A percentile compares a stretch with the other conserved stretches of the same genome.
These are phyloP conservation scores for Diaporthe amygdali DNA, from an alignment of 2,329 filamentous ascomycete genomes.

Conservation along the genomic window DNA sequence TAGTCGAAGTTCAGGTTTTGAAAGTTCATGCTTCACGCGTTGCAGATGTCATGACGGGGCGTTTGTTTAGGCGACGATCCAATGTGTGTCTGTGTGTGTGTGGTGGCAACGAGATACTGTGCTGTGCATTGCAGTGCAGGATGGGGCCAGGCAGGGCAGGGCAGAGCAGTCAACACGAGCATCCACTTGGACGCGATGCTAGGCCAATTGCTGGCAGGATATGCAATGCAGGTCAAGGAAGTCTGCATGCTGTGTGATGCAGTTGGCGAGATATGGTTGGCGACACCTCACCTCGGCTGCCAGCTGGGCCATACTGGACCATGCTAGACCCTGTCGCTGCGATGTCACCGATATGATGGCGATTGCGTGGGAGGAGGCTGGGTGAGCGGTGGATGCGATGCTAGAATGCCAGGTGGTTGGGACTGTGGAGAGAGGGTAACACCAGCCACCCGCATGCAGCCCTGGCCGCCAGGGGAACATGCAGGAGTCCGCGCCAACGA, in stretches of 20 bases:
- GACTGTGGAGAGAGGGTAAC: slow-evolving; percentile 10
- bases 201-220: slow-evolving; percentile 22
- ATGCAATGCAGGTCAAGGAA: slow-evolving; percentile 20
- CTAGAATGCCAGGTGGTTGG: slow-evolving; percentile 23
- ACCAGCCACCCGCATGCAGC: slow-evolving; percentile 25
- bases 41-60: slow-evolving; percentile 19
- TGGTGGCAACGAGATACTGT: neutral
- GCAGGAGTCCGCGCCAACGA: neutral
- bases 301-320: neutral
- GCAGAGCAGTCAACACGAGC: slow-evolving; percentile 6
- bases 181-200: slow-evolving; percentile 15
- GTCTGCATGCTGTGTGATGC: slow-evolving; percentile 19
- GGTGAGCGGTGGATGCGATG: slow-evolving; percentile 12
- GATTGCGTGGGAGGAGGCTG: slow-evolving; percentile 21
- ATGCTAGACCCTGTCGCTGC: slow-evolving; percentile 2
- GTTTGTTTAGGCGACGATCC: slow-evolving; percentile 9
- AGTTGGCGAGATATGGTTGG: slow-evolving; percentile 20
- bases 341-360: slow-evolving; percentile 7
- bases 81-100: neutral
- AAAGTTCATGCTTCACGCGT: slow-evolving; percentile 30
- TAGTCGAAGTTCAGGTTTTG: slow-evolving; percentile 28
- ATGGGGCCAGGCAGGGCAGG: slow-evolving; percentile 7
- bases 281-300: slow-evolving; percentile 16
- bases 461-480: neutral
- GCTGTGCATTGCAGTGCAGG: neutral